Evolutionary conservation across 768 basidiomycete genomes (phyloP), one percentile per base, ranked within the genome.

Genomic region (Pleurotus cornucopiae): DNA sequence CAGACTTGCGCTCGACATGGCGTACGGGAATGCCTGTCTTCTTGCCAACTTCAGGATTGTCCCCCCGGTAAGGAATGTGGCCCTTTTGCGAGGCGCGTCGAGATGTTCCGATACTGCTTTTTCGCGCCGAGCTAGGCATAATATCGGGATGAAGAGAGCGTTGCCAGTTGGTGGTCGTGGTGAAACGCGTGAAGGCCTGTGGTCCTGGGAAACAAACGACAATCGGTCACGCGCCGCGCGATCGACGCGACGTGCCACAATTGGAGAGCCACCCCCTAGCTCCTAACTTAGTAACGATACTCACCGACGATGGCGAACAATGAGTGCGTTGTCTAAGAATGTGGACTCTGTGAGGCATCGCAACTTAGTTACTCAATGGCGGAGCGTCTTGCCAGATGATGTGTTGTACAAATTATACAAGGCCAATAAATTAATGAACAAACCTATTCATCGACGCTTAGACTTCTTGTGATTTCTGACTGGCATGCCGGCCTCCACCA

Each of bases 401-500:
- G 30, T 34, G 30, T 34, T 34, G 7, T 34, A 34, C 30, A 34
- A 34, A 34, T 34, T 34, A 34, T 34, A 34, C 30, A 34, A 30
- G 30, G 30, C 30, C 30, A 34, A 34, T 34, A 34, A 34, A 34
- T 34, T 34, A 34, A 11, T 11, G 30, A 34, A 11, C 30, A 34
- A 34, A 34, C 6, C 30, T 9, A 34, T 34, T 34, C 30, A 34
- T 34, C 30, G 2, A 34, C 30, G 30, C 58, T 77, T 73, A 25
- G 75, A 70, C 68, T 79, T 88, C 13, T 64, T 66, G 58, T 69
- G 75, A 66, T 79, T 86, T 73, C 82, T 85, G 56, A 64, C 72
- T 13, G 92, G 91, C 82, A 96, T 85, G 1, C 94, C 95, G 45
- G 91, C 94, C 71, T 98, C 90, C 6, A 92, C 84, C 16, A 86